These are phyloP conservation scores for Scorias spongiosa DNA, from an alignment of 2,329 filamentous ascomycete genomes.

Conservation along the genomic window DNA sequence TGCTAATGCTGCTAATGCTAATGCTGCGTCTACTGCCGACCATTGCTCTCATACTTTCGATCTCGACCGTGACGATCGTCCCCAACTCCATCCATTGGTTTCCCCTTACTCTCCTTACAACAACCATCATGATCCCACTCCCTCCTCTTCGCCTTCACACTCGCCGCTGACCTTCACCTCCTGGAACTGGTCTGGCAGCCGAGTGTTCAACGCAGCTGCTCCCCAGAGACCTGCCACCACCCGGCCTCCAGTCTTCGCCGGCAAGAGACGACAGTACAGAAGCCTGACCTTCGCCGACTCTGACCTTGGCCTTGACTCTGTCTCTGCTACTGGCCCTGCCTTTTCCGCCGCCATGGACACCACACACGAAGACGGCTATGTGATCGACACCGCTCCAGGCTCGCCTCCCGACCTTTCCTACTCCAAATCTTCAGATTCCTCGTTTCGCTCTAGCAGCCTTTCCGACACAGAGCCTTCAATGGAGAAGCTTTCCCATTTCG, in stretches of 20 bases:
- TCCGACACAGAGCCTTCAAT: conserved; percentile 40
- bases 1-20: background rate
- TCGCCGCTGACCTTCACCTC: background rate
- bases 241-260: background rate
- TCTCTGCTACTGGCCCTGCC: background rate
- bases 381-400: conserved; percentile 32
- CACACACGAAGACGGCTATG: background rate
- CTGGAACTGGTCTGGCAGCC: background rate
- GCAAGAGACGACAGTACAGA: background rate
- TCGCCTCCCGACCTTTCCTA: conserved; percentile 66
- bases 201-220: background rate
- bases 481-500: conserved; percentile 70
- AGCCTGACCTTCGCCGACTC: conserved; percentile 1
- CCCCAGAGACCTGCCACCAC: background rate
- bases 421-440: conserved; percentile 64
- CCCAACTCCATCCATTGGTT: background rate
- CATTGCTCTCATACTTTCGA: background rate
- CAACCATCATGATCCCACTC: too few species aligned
- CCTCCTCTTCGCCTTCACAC: too few species aligned
- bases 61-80: background rate
- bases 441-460: conserved; percentile 63
- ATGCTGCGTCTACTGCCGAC: background rate
- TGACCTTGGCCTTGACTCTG: conserved; percentile 2
- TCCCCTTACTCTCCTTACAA: too few species aligned
- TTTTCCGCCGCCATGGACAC: background rate